Conservation (phyloP, 371 early-diverging fungal genomes). For the Fennellomyces sp. region DNA sequence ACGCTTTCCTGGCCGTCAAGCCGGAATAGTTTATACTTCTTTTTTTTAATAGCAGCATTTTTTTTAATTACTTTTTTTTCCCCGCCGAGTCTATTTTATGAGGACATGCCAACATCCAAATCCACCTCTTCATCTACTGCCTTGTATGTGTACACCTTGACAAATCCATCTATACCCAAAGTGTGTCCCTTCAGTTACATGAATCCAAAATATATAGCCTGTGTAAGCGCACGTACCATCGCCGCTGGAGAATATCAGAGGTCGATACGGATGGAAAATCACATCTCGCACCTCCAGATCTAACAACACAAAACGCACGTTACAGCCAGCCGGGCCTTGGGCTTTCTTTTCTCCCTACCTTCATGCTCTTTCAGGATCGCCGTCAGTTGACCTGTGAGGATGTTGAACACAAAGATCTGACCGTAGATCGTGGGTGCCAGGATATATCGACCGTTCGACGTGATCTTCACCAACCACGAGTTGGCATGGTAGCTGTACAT, state of each 20-base stretch:
- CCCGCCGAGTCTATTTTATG: not conserved
- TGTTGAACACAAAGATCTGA: slow-evolving; percentile 79
- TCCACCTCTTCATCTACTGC: slow-evolving; percentile 1
- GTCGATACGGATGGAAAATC: slow-evolving; percentile 84
- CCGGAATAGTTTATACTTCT: slow-evolving; percentile 9
- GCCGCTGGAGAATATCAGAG: slow-evolving; percentile 79
- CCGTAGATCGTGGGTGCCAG: slow-evolving; percentile 89
- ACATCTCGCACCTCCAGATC: slow-evolving; percentile 91
- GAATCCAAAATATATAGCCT: not conserved
- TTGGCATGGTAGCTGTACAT: slow-evolving; percentile 78
- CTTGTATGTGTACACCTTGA: slow-evolving; percentile 45
- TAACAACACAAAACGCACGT: slow-evolving; percentile 9
- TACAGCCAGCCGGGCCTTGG: not conserved
- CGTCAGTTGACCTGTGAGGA: slow-evolving; percentile 73
- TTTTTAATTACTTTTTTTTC: not conserved
- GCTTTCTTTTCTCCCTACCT: not conserved
- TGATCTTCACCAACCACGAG: slow-evolving; percentile 88
- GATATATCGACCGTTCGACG: slow-evolving; percentile 86
- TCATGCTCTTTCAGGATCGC: slow-evolving; percentile 75
- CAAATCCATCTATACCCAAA: slow-evolving; percentile 12
- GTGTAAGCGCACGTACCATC: slow-evolving; percentile 62
- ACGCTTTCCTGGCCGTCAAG: slow-evolving; percentile 41
- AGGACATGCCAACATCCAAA: slow-evolving; percentile 12
- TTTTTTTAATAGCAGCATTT: not conserved
- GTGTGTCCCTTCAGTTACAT: not conserved